Evolutionary conservation across 768 basidiomycete species (phyloP), one percentile per base, ranked within the genome.

Genomic region (Mycena metata): DNA sequence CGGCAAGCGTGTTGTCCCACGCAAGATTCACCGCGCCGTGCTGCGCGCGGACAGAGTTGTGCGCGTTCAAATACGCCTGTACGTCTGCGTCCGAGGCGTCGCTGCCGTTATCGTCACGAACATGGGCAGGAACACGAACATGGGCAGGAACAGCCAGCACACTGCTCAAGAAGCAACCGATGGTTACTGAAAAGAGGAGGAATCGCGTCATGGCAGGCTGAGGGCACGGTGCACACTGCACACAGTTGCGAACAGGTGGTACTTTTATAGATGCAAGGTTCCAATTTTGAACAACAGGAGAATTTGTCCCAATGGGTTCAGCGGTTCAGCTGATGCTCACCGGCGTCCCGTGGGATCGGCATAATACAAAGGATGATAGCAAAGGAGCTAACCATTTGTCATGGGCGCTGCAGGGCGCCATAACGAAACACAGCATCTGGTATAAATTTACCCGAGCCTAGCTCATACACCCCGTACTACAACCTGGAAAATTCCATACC

Each of bases 11-110:
- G 58, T 80, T 71, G 72, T 77, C 83, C 86, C 87, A 89, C 0
- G 81, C 82, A 23, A 89, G 74, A 5, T 81, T 24, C 0, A 67
- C 23, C 6, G 88, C 88, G 33, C 83, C 84, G 72, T 86, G 84
- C 64, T 77, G 67, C 1, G 80, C 76, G 33, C 86, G 78, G 66
- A 83, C 74, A 0, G 74, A 69, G 78, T 87, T 88, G 30, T 65
- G 63, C 43, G 36, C 45, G 43, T 65, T 19, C 41, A 33, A 41
- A 26, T 56, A 65, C 43, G 33, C 46, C 46, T 65, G 63, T 30
- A 65, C 55, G 21, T 46, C 56, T n/a, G 63, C 54, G 39, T 56
- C 39, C 55, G 55, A 56, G 36, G 55, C 55, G 1, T 8, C 39
- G 39, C 55, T 56, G n/a, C 55, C 55, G 39, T 56, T 56, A 39